Evolutionary conservation across 2,329 filamentous ascomycete species (phyloP).

Genomic region (Scortechinia acanthostroma): DNA sequence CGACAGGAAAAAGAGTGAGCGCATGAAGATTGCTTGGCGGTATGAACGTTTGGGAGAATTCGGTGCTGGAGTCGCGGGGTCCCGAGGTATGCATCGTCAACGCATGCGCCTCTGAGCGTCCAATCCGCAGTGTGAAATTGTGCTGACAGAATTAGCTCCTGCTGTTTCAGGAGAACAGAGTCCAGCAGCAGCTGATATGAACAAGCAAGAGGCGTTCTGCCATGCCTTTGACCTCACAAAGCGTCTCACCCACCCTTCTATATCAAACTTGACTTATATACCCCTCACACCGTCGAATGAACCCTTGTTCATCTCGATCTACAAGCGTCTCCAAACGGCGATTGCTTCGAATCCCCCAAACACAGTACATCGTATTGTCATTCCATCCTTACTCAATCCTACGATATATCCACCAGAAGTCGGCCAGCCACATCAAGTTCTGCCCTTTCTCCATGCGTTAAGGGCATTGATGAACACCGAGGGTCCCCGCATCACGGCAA

Average conservation of each 20-base stretch:
- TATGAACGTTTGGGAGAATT: conserved; percentile 79
- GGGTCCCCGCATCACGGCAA: conserved; percentile 55
- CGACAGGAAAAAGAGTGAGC: background rate
- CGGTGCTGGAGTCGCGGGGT: conserved; percentile 33
- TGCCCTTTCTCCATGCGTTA: conserved; percentile 76
- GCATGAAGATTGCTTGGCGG: conserved; percentile 97
- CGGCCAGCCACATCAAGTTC: conserved; percentile 63
- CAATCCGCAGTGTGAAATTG: too few species aligned
- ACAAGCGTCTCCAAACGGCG: conserved; percentile 39
- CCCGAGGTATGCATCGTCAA: background rate
- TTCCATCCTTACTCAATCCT: conserved; percentile 84
- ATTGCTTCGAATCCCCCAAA: conserved; percentile 48
- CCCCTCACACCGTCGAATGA: conserved; percentile 30
- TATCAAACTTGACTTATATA: conserved; percentile 42
- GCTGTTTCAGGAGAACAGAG: background rate
- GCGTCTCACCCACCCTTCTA: conserved; percentile 46
- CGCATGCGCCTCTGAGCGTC: too few species aligned
- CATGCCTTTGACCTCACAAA: conserved; percentile 69
- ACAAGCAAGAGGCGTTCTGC: conserved; percentile 41
- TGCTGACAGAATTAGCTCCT: background rate
- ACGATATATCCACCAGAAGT: conserved; percentile 68
- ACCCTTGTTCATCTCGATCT: conserved; percentile 58
- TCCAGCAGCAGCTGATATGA: too few species aligned
- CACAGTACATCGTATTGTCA: conserved; percentile 70
- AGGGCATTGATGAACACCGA: conserved; percentile 68